These are phyloP conservation scores for Zygosaccharomyces pseudobailii DNA, from an alignment of 1,139 yeast genomes.

Conservation along the genomic window DNA sequence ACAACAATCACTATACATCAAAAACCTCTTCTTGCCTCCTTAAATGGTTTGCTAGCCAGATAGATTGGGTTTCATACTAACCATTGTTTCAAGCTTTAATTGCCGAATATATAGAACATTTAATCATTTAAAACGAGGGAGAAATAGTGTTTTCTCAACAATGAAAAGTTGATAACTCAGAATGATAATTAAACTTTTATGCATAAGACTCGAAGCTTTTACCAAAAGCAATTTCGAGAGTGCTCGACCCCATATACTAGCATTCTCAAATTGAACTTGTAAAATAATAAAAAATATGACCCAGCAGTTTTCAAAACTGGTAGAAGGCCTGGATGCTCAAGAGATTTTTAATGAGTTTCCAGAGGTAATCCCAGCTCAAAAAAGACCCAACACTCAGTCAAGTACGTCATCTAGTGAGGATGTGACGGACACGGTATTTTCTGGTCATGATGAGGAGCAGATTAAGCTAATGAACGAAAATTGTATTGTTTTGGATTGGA, in stretches of 20 bases:
- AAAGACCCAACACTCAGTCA: constrained; percentile 34
- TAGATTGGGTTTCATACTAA: neutral
- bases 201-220: neutral
- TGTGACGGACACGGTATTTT: constrained; percentile 42
- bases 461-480: constrained; percentile 93
- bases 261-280: neutral
- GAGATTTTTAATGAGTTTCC: constrained; percentile 57
- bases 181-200: neutral
- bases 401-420: constrained; percentile 24
- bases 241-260: neutral
- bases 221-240: neutral
- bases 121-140: neutral
- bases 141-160: neutral
- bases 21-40: too few species aligned
- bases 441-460: constrained; percentile 92
- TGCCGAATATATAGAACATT: neutral
- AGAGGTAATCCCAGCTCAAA: constrained; percentile 48
- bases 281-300: constrained; percentile 2
- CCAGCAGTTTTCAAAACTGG: constrained; percentile 46
- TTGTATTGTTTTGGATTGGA: constrained; percentile 85
- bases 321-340: constrained; percentile 43
- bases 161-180: neutral
- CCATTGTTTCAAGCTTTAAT: neutral
- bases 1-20: too few species aligned
- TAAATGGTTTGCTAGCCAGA: too few species aligned